Evolutionary conservation across 2,329 filamentous ascomycete species (phyloP).

Genomic region (Chaetothyriales sp.): DNA sequence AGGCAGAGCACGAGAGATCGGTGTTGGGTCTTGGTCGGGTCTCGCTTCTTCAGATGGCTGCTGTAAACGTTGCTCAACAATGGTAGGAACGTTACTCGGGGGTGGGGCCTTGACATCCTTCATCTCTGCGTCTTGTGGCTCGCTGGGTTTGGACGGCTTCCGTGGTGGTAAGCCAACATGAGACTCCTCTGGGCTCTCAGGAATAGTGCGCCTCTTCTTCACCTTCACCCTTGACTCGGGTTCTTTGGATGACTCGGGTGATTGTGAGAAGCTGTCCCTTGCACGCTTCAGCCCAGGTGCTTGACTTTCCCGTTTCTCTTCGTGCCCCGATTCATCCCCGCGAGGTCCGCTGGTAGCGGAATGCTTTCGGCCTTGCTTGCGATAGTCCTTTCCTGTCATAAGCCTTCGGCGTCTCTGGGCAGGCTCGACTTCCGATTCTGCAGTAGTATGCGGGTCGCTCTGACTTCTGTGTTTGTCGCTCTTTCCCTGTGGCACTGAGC

Average conservation of each 20-base stretch:
- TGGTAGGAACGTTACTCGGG: neutral
- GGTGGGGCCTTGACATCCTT: conserved; percentile 1
- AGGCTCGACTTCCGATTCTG: conserved; percentile 10
- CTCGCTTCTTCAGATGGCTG: neutral
- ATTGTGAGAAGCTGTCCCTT: conserved; percentile 28
- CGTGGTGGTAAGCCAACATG: conserved; percentile 14
- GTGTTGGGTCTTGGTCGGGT: neutral
- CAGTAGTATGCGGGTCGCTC: conserved; percentile 14
- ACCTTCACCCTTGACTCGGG: conserved; percentile 16
- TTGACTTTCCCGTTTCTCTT: neutral
- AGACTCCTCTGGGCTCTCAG: conserved; percentile 24
- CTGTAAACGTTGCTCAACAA: neutral
- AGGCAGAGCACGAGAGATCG: neutral
- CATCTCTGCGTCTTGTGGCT: neutral
- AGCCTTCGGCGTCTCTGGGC: conserved; percentile 15
- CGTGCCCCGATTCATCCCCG: conserved; percentile 12
- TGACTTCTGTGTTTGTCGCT: conserved; percentile 14
- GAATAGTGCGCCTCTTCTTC: conserved; percentile 30
- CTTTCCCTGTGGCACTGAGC: conserved; percentile 7
- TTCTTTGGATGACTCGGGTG: conserved; percentile 10
- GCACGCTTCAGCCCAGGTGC: conserved; percentile 24
- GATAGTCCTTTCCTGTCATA: conserved; percentile 18
- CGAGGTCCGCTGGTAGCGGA: conserved; percentile 17
- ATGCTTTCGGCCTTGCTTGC: conserved; percentile 5
- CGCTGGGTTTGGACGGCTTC: neutral